Conservation (phyloP, 768 basidiomycete species). For the Coprinopsis cinerea region DNA sequence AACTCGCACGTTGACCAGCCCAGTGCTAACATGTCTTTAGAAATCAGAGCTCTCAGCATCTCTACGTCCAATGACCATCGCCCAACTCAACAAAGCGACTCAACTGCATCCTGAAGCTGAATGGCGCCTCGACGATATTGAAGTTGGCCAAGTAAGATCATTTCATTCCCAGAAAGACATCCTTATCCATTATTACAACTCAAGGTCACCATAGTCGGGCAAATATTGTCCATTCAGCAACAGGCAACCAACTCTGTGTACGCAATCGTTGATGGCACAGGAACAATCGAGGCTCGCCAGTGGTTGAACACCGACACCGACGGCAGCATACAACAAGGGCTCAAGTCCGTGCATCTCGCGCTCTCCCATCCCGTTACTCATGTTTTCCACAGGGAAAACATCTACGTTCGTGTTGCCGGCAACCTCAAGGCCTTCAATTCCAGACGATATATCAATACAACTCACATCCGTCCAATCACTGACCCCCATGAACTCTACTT, state of each 20-base stretch:
- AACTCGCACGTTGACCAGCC: not conserved
- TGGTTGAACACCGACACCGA: slow-evolving; percentile 71
- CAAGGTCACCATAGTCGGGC: slow-evolving; percentile 27
- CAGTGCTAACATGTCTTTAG: slow-evolving; percentile 12
- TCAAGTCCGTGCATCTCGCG: slow-evolving; percentile 30
- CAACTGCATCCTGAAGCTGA: slow-evolving; percentile 88
- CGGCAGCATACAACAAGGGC: slow-evolving; percentile 46
- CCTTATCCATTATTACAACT: not conserved
- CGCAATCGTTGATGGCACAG: slow-evolving; percentile 82
- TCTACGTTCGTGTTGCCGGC: slow-evolving; percentile 78
- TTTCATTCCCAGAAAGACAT: slow-evolving; percentile 1
- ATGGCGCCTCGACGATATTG: slow-evolving; percentile 75
- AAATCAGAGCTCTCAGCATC: slow-evolving; percentile 34
- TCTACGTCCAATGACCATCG: slow-evolving; percentile 66
- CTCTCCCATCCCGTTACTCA: not conserved
- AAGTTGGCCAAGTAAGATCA: slow-evolving; percentile 66
- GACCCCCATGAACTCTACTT: slow-evolving; percentile 78
- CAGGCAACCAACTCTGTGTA: slow-evolving; percentile 82
- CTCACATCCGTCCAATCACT: slow-evolving; percentile 59
- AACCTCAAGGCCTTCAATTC: slow-evolving; percentile 74
- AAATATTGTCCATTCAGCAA: slow-evolving; percentile 59
- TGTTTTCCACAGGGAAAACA: slow-evolving; percentile 49
- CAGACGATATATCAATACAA: slow-evolving; percentile 79
- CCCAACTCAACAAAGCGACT: slow-evolving; percentile 68
- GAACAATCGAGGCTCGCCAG: slow-evolving; percentile 66